Evolutionary conservation across 225 moss, liverwort and hornwort species (phyloP).

Genomic region (Straminergon stramineum): DNA sequence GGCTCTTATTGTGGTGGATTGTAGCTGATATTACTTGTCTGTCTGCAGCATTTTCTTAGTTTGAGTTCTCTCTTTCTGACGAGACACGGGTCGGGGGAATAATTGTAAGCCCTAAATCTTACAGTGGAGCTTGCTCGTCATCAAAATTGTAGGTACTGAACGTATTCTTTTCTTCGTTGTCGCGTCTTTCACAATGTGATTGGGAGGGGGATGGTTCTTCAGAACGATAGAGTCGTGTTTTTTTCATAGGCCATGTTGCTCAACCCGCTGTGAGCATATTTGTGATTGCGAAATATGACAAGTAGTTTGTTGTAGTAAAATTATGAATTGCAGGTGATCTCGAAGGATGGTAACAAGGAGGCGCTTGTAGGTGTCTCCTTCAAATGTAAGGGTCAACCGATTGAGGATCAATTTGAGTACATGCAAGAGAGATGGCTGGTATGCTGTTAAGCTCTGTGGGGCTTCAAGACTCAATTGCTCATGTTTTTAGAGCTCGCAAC

Average conservation of each 20-base stretch:
- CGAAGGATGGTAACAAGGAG: neutral
- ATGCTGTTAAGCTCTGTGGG: slow-evolving; percentile 45
- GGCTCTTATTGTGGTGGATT: neutral
- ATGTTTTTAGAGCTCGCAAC: slow-evolving; percentile 52
- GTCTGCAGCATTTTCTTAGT: neutral
- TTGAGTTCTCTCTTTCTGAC: neutral
- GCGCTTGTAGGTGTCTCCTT: neutral
- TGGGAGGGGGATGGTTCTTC: neutral
- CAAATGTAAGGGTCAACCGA: neutral
- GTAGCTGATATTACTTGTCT: neutral
- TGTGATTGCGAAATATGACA: neutral
- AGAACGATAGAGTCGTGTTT: neutral
- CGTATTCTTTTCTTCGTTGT: neutral
- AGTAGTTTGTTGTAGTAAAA: neutral
- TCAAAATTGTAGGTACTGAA: neutral
- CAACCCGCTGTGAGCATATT: neutral
- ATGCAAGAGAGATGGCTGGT: slow-evolving; percentile 34
- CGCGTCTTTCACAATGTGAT: neutral
- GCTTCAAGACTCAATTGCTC: slow-evolving; percentile 27
- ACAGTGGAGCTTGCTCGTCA: neutral
- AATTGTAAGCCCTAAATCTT: neutral
- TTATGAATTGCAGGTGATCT: neutral
- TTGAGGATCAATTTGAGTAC: neutral
- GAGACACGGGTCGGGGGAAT: neutral
- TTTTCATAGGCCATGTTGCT: neutral